Evolutionary conservation across 345 rosid genomes (phyloP).

Genomic region (Limnanthes douglasii): DNA sequence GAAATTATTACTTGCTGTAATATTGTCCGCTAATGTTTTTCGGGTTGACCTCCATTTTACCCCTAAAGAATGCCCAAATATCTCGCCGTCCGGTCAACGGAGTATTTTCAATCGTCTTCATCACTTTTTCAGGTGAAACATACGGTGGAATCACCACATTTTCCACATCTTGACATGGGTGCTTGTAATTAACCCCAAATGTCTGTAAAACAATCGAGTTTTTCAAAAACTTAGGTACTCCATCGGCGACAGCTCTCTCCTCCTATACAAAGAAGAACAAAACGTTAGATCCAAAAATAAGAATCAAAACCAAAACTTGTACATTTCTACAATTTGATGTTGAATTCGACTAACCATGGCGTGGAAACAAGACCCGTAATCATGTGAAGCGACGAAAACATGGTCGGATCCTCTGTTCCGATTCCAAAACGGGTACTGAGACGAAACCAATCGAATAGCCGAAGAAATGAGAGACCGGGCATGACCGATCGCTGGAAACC

Average conservation of each 20-base stretch:
- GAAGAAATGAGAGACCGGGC: conserved; percentile 54
- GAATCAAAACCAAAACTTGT: not conserved
- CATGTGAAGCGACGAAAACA: conserved; percentile 81
- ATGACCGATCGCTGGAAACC: conserved; percentile 94
- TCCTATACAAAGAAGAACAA: conserved; percentile 26
- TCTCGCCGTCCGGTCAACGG: conserved; percentile 42
- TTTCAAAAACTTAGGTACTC: conserved; percentile 62
- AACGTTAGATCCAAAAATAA: not conserved
- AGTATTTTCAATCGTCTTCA: conserved; percentile 21
- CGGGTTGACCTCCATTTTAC: conserved; percentile 92
- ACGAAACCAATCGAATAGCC: conserved; percentile 40
- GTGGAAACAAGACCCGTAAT: conserved; percentile 86
- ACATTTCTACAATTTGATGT: not conserved
- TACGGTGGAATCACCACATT: conserved; percentile 81
- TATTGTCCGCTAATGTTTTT: conserved; percentile 77
- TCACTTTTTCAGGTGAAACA: conserved; percentile 42
- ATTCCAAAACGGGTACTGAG: conserved; percentile 66
- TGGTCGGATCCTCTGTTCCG: conserved; percentile 75
- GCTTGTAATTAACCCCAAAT: conserved; percentile 64
- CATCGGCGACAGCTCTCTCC: conserved; percentile 59
- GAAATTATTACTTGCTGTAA: conserved; percentile 60
- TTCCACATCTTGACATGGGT: conserved; percentile 77
- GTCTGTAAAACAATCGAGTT: conserved; percentile 74
- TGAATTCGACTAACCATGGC: conserved; percentile 38
- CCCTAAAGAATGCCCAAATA: conserved; percentile 73